Percentiles rank a stretch among this genome's conserved stretches.
Evolutionary conservation across 2,329 filamentous ascomycete species (phyloP).

Genomic region (Fusarium duplospermum): DNA sequence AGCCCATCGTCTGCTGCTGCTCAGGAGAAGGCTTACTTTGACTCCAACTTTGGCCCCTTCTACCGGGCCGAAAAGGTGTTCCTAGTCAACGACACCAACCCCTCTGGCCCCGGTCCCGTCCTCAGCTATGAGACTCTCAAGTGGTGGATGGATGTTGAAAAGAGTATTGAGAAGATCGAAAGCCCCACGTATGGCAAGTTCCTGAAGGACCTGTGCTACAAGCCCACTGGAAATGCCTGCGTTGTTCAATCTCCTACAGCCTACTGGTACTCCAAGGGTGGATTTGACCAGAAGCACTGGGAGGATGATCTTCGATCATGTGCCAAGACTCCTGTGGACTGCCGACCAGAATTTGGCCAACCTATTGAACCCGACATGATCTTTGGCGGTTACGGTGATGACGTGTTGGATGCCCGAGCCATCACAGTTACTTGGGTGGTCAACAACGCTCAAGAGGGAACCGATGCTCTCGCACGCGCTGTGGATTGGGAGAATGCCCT

Average conservation of each 20-base stretch:
- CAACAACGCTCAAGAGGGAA: slow-evolving; percentile 83
- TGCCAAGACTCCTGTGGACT: slow-evolving; percentile 82
- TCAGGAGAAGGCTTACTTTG: slow-evolving; percentile 93
- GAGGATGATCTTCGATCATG: slow-evolving; percentile 77
- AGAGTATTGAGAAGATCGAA: slow-evolving; percentile 77
- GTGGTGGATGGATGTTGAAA: slow-evolving; percentile 96
- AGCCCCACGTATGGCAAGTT: slow-evolving; percentile 75
- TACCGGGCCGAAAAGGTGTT: slow-evolving; percentile 95
- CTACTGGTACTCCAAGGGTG: slow-evolving; percentile 78
- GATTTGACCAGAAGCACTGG: slow-evolving; percentile 68
- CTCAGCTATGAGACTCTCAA: slow-evolving; percentile 87
- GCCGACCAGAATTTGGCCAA: slow-evolving; percentile 88
- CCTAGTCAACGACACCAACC: slow-evolving; percentile 84
- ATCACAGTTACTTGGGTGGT: slow-evolving; percentile 96
- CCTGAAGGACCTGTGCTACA: slow-evolving; percentile 90
- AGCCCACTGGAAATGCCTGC: slow-evolving; percentile 88
- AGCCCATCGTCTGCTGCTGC: slow-evolving; percentile 91
- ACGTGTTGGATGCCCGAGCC: slow-evolving; percentile 79
- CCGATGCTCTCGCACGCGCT: slow-evolving; percentile 75
- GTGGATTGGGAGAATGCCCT: slow-evolving; percentile 91
- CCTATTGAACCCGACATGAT: slow-evolving; percentile 88
- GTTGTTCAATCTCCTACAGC: slow-evolving; percentile 93
- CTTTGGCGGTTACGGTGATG: slow-evolving; percentile 80
- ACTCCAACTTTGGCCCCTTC: slow-evolving; percentile 92
- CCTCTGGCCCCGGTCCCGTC: slow-evolving; percentile 76